phyloP scores from a whole-genome alignment of 2,329 filamentous ascomycete species.

The Dactylella cylindrospora region DNA sequence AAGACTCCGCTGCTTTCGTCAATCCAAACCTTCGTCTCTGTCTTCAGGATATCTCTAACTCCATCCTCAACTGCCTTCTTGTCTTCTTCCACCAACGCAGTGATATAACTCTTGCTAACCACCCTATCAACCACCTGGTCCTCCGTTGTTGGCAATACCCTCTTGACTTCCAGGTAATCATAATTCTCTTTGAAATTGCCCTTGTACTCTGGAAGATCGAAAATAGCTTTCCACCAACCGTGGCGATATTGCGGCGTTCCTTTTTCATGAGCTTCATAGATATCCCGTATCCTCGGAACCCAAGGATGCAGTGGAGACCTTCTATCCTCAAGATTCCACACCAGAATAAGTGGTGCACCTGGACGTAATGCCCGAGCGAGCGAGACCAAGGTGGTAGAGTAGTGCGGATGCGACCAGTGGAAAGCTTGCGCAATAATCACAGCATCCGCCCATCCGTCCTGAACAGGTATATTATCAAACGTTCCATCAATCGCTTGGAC shows the following conservation, averaged over 20 bases:
- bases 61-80: constrained; percentile 9
- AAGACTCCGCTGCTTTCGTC: constrained; percentile 31
- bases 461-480: constrained; percentile 22
- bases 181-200: constrained; percentile 3
- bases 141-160: constrained; percentile 22
- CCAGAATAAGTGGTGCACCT: constrained; percentile 10
- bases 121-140: constrained; percentile 22
- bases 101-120: constrained; percentile 43
- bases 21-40: constrained; percentile 26
- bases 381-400: constrained; percentile 6
- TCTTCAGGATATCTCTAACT: constrained; percentile 12
- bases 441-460: constrained; percentile 23
- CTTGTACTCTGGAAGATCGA: constrained; percentile 23
- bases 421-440: constrained; percentile 40
- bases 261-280: constrained; percentile 25
- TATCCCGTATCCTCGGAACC: constrained; percentile 26
- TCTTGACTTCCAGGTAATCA: constrained; percentile 6
- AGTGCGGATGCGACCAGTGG: constrained; percentile 40
- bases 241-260: constrained; percentile 36
- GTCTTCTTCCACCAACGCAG: constrained; percentile 8
- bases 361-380: constrained; percentile 12
- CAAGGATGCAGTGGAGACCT: constrained; percentile 16
- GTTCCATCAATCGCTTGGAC: constrained; percentile 18
- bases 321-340: constrained; percentile 40
- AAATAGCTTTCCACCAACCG: constrained; percentile 25